A percentile compares a stretch with the other conserved stretches of the same genome.
Conservation (phyloP, 176 grass and related monocot species). For the Bothriochloa decipiens region DNA sequence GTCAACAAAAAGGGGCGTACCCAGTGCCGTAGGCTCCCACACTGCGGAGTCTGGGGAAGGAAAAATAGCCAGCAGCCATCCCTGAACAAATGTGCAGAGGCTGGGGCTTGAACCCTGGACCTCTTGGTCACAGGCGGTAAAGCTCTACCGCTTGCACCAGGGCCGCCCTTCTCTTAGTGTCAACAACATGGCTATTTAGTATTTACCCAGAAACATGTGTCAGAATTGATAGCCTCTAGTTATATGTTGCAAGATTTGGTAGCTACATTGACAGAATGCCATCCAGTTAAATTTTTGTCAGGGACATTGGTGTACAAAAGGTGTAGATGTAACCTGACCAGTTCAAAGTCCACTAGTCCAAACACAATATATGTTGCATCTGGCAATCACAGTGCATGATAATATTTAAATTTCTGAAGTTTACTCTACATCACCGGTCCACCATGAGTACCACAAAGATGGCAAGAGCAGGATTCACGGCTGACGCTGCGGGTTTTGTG, state of each 20-base stretch:
- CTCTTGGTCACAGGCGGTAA: no score
- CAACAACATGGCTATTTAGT: no score
- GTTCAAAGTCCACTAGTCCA: not conserved
- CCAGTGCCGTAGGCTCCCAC: no score
- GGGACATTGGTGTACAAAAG: not conserved
- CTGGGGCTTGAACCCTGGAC: no score
- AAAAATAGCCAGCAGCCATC: no score
- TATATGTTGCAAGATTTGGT: constrained; percentile 9
- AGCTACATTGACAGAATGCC: not conserved
- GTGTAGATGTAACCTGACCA: not conserved
- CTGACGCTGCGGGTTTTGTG: not conserved
- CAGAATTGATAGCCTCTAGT: not conserved
- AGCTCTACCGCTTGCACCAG: no score
- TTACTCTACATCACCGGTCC: not conserved
- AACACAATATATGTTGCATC: not conserved
- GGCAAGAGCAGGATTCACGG: not conserved
- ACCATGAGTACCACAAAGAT: not conserved
- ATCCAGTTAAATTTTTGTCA: not conserved
- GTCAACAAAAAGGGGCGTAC: no score
- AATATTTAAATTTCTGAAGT: not conserved
- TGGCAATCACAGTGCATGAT: not conserved
- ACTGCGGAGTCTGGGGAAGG: no score
- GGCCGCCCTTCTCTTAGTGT: no score
- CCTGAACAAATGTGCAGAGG: no score
- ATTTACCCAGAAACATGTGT: not conserved